phyloP scores from a whole-genome alignment of 371 early-diverging fungal species.

The Mycotypha africana region DNA sequence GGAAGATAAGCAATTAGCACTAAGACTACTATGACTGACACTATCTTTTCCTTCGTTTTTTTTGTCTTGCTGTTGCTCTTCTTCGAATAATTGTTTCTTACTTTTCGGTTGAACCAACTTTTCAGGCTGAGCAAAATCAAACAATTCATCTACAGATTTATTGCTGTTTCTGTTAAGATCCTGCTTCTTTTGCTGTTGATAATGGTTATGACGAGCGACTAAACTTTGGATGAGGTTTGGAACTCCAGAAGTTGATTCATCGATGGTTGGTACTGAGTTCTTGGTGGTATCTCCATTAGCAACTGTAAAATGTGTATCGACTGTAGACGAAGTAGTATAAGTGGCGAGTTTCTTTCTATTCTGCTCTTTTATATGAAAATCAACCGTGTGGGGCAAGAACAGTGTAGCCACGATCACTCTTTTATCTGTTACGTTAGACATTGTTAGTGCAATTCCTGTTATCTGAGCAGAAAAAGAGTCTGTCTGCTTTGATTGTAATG shows the following conservation, averaged over 20 bases:
- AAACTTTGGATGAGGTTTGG: constrained; percentile 37
- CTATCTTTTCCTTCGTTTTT: background rate
- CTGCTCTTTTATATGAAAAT: constrained; percentile 36
- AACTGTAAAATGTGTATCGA: background rate
- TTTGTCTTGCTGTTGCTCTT: constrained; percentile 18
- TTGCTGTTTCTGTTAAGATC: constrained; percentile 5
- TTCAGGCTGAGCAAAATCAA: constrained; percentile 30
- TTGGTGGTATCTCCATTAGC: constrained; percentile 2
- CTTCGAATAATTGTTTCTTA: constrained; percentile 24
- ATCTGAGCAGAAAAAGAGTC: no score
- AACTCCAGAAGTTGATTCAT: constrained; percentile 1
- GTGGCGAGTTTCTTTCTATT: background rate
- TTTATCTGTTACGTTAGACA: constrained; percentile 25
- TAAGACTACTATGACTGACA: constrained; percentile 20
- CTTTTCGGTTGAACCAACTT: constrained; percentile 30
- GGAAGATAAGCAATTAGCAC: constrained; percentile 9
- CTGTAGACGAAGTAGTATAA: background rate
- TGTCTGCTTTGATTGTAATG: no score
- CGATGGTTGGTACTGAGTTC: background rate
- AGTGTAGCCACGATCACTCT: constrained; percentile 63
- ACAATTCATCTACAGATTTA: constrained; percentile 7
- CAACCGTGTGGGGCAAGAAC: constrained; percentile 66
- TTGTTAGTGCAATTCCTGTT: no score
- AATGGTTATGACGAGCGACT: no score
- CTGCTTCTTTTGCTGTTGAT: constrained; percentile 12